A percentile compares a stretch with the other conserved stretches of the same genome.
These are phyloP conservation scores for Cajanus cajan DNA, from an alignment of 306 rosid species.

Conservation along the genomic window DNA sequence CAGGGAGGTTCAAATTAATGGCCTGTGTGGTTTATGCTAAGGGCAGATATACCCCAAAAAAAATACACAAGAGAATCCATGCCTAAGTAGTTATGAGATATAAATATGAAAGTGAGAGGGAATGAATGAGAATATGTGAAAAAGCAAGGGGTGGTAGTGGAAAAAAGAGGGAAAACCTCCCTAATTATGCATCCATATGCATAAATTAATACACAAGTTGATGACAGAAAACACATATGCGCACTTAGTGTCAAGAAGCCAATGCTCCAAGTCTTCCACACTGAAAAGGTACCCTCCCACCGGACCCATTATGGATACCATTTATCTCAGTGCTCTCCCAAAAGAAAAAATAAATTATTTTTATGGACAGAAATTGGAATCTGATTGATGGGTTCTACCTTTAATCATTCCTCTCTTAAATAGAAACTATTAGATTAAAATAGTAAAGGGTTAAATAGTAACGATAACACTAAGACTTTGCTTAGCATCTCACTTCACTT, in stretches of 20 bases:
- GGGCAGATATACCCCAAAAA: conserved; percentile 29
- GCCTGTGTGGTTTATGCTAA: conserved; percentile 23
- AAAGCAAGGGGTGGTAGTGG: conserved; percentile 31
- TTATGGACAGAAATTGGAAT: conserved; percentile 75
- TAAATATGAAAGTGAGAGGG: conserved; percentile 30
- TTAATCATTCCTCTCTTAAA: conserved; percentile 59
- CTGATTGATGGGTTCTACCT: conserved; percentile 73
- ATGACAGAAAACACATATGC: conserved; percentile 45
- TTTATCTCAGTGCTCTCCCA: conserved; percentile 64
- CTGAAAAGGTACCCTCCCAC: conserved; percentile 48
- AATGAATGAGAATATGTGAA: conserved; percentile 37
- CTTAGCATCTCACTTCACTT: conserved; percentile 31
- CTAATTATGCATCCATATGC: conserved; percentile 30
- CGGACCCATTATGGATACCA: conserved; percentile 56
- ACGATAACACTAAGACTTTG: neutral
- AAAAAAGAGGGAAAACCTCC: conserved; percentile 27
- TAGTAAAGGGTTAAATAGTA: conserved; percentile 6
- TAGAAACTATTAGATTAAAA: conserved; percentile 23
- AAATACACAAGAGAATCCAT: conserved; percentile 31
- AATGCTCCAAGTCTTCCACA: conserved; percentile 41
- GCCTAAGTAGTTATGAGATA: conserved; percentile 23
- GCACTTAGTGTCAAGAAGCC: conserved; percentile 47
- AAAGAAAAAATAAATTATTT: conserved; percentile 43
- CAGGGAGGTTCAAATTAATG: conserved; percentile 38
- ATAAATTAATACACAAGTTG: conserved; percentile 39